phyloP scores from a whole-genome alignment of 345 rosid species.

The Toxicodendron radicans region DNA sequence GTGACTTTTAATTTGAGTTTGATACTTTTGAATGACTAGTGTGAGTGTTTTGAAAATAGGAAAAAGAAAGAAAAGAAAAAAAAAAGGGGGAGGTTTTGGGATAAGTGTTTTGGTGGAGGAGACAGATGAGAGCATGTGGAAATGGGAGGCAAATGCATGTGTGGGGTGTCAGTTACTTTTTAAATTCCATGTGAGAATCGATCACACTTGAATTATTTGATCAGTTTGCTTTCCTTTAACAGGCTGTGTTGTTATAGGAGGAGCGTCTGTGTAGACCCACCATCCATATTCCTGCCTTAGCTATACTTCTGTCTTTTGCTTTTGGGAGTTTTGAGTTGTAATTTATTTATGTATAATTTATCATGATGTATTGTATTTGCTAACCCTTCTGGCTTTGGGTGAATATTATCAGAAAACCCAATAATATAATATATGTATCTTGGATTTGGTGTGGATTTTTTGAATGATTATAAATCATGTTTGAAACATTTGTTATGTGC shows the following conservation, averaged over 20 bases:
- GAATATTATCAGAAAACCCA: conserved; percentile 21
- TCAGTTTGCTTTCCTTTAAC: conserved; percentile 10
- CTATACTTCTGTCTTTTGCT: background rate
- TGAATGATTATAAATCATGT: background rate
- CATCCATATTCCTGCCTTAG: too few relatives aligned
- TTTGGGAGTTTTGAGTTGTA: conserved; percentile 6
- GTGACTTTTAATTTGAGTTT: conserved; percentile 5
- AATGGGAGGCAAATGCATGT: conserved; percentile 36
- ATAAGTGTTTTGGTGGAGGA: conserved; percentile 24
- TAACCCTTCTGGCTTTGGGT: conserved; percentile 19
- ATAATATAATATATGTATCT: conserved; percentile 15
- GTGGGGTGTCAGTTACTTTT: conserved; percentile 40
- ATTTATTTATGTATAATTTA: too few relatives aligned
- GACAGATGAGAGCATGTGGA: conserved; percentile 44
- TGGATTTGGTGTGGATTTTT: conserved; percentile 27
- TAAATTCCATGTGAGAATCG: conserved; percentile 33
- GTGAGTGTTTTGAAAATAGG: background rate
- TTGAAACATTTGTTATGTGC: conserved; percentile 19
- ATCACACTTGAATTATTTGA: conserved; percentile 31
- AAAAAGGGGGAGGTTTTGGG: too few relatives aligned
- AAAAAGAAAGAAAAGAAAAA: too few relatives aligned
- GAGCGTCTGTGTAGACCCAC: conserved; percentile 19
- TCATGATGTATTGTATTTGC: conserved; percentile 1
- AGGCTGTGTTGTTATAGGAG: conserved; percentile 16
- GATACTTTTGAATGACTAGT: background rate